phyloP scores from a whole-genome alignment of 2,329 filamentous ascomycete species.

The Sclerotinia borealis region DNA sequence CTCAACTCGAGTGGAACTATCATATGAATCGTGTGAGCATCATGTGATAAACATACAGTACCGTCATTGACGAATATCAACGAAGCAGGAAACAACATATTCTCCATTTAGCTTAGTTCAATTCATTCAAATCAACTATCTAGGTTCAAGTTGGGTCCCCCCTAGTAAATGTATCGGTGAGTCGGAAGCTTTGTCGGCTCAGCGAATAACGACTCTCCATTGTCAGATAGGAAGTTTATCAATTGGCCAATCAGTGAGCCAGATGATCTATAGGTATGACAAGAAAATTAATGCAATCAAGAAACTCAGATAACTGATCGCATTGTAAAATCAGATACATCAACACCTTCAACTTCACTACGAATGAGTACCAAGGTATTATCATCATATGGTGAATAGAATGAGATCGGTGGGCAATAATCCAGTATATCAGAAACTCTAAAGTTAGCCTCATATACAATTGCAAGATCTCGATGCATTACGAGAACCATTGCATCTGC shows the following conservation, averaged over 20 bases:
- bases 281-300: background rate
- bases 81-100: no score
- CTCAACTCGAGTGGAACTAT: no score
- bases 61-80: no score
- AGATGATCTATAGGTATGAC: background rate
- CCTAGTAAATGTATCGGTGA: conserved; percentile 5
- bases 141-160: background rate
- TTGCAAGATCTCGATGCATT: conserved; percentile 1
- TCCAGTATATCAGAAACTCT: background rate
- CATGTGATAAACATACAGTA: no score
- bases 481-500: background rate
- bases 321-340: background rate
- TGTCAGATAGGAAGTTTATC: conserved; percentile 1
- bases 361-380: no score
- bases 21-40: no score
- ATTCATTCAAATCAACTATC: background rate
- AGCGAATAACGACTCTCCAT: conserved; percentile 6
- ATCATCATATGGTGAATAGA: background rate
- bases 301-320: no score
- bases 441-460: background rate
- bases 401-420: background rate
- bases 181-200: conserved; percentile 2
- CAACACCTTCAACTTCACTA: background rate
- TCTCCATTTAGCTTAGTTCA: background rate
- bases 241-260: conserved; percentile 7